These are phyloP conservation scores for Neurospora sp. DNA, from an alignment of 2,329 filamentous ascomycete genomes.

Conservation along the genomic window DNA sequence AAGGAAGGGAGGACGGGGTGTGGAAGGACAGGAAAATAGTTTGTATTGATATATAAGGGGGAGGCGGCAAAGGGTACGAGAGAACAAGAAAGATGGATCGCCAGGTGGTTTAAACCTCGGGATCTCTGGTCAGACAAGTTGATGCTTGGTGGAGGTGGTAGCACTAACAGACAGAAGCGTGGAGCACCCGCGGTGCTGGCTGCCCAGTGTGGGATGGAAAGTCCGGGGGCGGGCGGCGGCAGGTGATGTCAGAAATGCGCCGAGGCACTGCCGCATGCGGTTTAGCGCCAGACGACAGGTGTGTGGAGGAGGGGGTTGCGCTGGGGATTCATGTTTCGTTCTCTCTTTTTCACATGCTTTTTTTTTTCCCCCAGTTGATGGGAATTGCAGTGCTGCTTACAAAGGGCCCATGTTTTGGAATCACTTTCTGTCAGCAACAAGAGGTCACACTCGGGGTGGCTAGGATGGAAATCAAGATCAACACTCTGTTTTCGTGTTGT, in stretches of 20 bases:
- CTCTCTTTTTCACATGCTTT: conserved; percentile 9
- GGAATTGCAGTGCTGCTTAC: background rate
- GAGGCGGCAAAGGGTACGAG: background rate
- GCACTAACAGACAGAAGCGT: conserved; percentile 1
- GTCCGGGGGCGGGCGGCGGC: conserved; percentile 10
- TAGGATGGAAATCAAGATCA: background rate
- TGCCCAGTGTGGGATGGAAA: background rate
- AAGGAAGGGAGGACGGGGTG: background rate
- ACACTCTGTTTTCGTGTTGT: background rate
- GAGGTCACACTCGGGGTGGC: background rate
- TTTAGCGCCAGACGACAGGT: conserved; percentile 9
- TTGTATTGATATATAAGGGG: background rate
- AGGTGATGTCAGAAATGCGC: conserved; percentile 21
- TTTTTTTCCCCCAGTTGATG: background rate
- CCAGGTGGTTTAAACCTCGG: background rate
- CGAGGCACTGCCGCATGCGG: conserved; percentile 19
- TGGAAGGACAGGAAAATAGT: background rate
- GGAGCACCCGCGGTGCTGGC: background rate
- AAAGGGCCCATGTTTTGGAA: background rate
- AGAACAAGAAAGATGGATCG: background rate
- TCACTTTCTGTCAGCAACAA: background rate
- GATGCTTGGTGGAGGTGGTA: background rate
- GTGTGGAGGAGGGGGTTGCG: background rate
- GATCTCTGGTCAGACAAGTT: background rate
- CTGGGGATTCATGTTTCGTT: background rate